Base-by-base conservation (phyloP, 345 rosid species). In the Eutrema heterophyllum region DNA sequence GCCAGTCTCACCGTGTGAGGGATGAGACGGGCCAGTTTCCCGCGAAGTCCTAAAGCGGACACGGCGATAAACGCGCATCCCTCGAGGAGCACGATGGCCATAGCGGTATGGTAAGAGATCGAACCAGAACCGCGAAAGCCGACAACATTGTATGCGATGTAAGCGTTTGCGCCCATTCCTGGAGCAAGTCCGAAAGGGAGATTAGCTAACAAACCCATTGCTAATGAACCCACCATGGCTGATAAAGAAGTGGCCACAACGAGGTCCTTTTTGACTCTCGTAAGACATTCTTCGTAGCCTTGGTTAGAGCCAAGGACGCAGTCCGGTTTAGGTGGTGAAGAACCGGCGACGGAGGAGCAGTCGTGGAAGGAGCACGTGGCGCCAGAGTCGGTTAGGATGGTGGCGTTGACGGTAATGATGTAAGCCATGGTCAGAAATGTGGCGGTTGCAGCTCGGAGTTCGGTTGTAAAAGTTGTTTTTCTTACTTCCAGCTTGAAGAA, bases 341-440 rank as follows among this genome's bases (percentile, higher is more conserved):
- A 86, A 71, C 81, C 83, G 7, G 21, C 53, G 14, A 84, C 72
- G 54, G 45, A 73, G 2, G 92, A 82, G 79, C 93, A 89, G 78
- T 87, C 88, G 0, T 80, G 64, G 50, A 74, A n/a, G 39, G 95
- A 85, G 84, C 97, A 93, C 0, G 83, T 80, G 21, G 88, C 96
- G 0, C 98, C 98, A 14, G 98, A 86, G 75, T 89, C 96, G 2
- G 90, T 57, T 12, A 93, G 68, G 68, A 94, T 88, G 72, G 94
- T 91, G 51, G 97, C 91, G 72, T 94, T 94, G 41, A 91, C 93
- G 3, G 95, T 83, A 51, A 94, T 88, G 73, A 94, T 91, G 62
- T 91, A 94, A 27, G 97, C 96, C 97, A 94, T 89, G 7, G 98
- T 94, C n/a, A 94, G 86, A 67, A 94, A 94, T 40, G 98, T 94